Evolutionary conservation across 2,329 filamentous ascomycete species (phyloP), one percentile per base, ranked within the genome.

Genomic region (Fusarium tjaetaba): DNA sequence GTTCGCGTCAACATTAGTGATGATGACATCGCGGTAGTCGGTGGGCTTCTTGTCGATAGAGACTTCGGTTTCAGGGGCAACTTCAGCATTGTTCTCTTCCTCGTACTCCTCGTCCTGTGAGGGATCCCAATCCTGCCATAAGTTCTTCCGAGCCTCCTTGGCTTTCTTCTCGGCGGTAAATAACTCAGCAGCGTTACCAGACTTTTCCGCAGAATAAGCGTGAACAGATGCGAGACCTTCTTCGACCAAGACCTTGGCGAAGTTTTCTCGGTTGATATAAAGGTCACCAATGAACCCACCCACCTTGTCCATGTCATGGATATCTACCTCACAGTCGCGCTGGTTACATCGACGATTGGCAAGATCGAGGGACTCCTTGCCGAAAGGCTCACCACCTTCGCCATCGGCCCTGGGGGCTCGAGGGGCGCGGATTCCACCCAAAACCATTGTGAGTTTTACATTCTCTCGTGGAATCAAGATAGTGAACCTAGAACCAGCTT

Each of bases 281-380:
- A 99, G 88, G 20, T 94, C 94, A 62, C 96, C 96, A 76, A 99
- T 98, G 86, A 99, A 99, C 42, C 96, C 96, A 78, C 96, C 96
- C 32, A 96, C 92, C 87, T 98, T 98, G 87, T 99, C 96, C 76
- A 94, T 93, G 78, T 95, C 95, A 81, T 97, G 92, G 26, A 99
- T 93, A 78, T 99, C 95, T 66, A 99, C 94, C 83, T 98, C 96
- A 55, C 96, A 95, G 82, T 99, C 96, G 61, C 96, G 92, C 86
- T 99, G 96, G 86, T 95, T 93, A 84, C 93, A 95, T 65, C 95
- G 91, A 78, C 90, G 92, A 83, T 94, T 95, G 55, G 96, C 95
- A 76, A 98, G 91, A 57, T 99, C 96, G 71, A 97, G 89, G 7
- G 96, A 96, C 85, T 99, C 96, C 82, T 97, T 93, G 30, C 96